Evolutionary conservation across 495 filamentous ascomycete genomes (phyloP).

Genomic region (Talaromyces adpressus): DNA sequence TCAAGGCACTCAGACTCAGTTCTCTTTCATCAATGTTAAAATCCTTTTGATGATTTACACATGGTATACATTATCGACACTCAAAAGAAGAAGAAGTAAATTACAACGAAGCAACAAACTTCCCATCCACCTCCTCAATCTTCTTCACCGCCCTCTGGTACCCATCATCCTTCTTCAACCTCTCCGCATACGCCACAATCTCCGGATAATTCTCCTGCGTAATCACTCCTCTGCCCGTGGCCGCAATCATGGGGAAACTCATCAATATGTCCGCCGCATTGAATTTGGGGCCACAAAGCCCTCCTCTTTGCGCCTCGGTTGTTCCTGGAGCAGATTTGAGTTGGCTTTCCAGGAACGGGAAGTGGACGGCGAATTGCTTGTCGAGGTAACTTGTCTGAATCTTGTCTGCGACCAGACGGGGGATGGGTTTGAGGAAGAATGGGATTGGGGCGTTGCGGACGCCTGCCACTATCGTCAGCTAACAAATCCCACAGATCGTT

Average conservation of each 20-base stretch:
- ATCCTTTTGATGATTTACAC: not conserved
- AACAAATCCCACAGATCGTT: not conserved
- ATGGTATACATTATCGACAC: not conserved
- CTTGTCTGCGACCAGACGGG: slow-evolving; percentile 52
- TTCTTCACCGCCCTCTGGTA: slow-evolving; percentile 55
- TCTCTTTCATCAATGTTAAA: not conserved
- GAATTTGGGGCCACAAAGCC: slow-evolving; percentile 64
- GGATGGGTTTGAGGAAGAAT: slow-evolving; percentile 82
- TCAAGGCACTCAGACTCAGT: no score
- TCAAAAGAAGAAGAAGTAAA: not conserved
- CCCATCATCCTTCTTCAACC: slow-evolving; percentile 52
- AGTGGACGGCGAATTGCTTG: slow-evolving; percentile 56
- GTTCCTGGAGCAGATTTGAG: slow-evolving; percentile 52
- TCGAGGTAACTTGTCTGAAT: slow-evolving; percentile 53
- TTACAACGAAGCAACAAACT: slow-evolving; percentile 23
- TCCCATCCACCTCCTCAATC: slow-evolving; percentile 55
- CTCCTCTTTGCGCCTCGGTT: slow-evolving; percentile 22
- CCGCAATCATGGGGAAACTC: slow-evolving; percentile 62
- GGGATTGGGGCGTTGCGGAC: slow-evolving; percentile 61
- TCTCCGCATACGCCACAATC: slow-evolving; percentile 54
- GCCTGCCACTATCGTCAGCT: slow-evolving; percentile 21
- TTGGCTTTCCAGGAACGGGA: slow-evolving; percentile 66
- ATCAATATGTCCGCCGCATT: slow-evolving; percentile 78
- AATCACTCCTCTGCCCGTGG: slow-evolving; percentile 30
- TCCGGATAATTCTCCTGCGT: slow-evolving; percentile 52